Evolutionary conservation across 1,284 basidiomycete species (phyloP), one percentile per base, ranked within the genome.

Genomic region (Stygiomarasmius scandens): DNA sequence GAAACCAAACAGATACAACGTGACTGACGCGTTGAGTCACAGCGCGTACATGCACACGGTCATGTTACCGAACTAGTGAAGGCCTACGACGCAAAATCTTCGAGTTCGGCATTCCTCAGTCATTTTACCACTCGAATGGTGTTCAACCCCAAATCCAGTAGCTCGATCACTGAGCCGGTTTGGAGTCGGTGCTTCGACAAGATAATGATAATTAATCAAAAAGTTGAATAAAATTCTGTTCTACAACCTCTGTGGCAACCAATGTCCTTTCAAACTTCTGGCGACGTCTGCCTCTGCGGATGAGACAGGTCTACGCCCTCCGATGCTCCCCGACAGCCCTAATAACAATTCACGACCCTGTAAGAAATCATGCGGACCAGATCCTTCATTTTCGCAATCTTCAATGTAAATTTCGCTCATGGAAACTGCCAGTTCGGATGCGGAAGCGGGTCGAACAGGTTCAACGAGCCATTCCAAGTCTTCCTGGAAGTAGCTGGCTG

Each of bases 261-360:
- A 90, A 65, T 90, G 86, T 36, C 76, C 77, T 52, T 71, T 79
- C 61, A 90, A 66, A 55, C 62, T 69, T 59, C 69, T 79, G 11
- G 76, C 86, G 9, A 90, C 85, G 65, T 87, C 83, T 56, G 74
- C 74, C 67, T 90, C 87, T 3, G 74, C 78, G 19, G 19, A 23
- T 10, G 52, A 54, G 20, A 29, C 36, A 22, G 22, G 34, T 34
- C 48, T 19, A 43, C 12, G 61, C 63, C 29, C 53, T 51, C 48
- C 23, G 25, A 46, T 2, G 19, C 32, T n/a, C 22, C 14, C 16
- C 27, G 56, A 34, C 2, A 66, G 58, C 11, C 76, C 74, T 45
- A 72, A 61, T 43, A 81, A 62, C 55, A 82, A 61, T 2, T 75
- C 71, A 1, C 80, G 77, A 22, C 83, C 84, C 65, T 84, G 76